phyloP scores from a whole-genome alignment of 1,139 yeast genomes.

The Yarrowia galli region DNA sequence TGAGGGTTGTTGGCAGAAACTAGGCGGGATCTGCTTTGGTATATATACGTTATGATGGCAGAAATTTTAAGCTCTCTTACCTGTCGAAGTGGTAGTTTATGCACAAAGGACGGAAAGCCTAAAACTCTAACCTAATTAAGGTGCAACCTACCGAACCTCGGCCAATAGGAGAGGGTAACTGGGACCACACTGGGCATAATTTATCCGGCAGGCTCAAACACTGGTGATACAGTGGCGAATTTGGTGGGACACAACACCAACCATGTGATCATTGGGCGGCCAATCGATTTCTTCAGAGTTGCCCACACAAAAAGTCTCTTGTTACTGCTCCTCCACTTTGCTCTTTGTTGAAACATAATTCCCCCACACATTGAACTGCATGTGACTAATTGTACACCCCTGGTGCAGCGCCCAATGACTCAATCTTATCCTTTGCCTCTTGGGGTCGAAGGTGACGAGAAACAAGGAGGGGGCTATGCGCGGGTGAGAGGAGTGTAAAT shows the following conservation, averaged over 20 bases:
- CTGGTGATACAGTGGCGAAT: neutral
- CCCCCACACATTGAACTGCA: constrained; percentile 32
- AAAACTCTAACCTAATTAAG: neutral
- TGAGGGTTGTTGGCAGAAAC: neutral
- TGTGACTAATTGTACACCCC: constrained; percentile 38
- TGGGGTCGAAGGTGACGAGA: neutral
- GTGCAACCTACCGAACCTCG: constrained; percentile 39
- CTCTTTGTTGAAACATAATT: neutral
- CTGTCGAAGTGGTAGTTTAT: constrained; percentile 8
- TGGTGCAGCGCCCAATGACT: constrained; percentile 37
- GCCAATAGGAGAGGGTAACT: constrained; percentile 37
- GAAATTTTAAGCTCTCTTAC: neutral
- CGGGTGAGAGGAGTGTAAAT: neutral
- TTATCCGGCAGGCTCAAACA: constrained; percentile 8
- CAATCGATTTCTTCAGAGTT: neutral
- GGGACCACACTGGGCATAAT: constrained; percentile 27
- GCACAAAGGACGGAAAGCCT: constrained; percentile 2
- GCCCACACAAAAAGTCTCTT: neutral
- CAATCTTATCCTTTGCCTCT: constrained; percentile 35
- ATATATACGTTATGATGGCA: constrained; percentile 14
- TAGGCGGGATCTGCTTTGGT: neutral
- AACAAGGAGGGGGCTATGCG: neutral
- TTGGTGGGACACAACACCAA: constrained; percentile 6
- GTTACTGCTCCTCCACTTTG: no score
- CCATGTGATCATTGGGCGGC: neutral